Evolutionary conservation across 1,284 basidiomycete species (phyloP).

Genomic region (Ceratobasidium sp.): DNA sequence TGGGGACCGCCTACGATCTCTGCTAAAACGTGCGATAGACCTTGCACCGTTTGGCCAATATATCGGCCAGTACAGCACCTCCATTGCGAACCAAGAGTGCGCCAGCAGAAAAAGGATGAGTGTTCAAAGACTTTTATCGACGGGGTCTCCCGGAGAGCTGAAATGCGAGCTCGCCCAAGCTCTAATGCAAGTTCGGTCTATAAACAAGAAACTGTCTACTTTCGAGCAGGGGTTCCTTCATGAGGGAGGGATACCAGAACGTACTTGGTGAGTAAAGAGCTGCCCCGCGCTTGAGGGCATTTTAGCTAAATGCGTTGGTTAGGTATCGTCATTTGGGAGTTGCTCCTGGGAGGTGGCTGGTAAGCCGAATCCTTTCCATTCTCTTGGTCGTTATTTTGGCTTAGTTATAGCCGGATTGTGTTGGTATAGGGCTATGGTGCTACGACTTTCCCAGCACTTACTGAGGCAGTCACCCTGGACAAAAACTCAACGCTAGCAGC

Average conservation of each 20-base stretch:
- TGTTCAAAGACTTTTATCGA: too few relatives aligned
- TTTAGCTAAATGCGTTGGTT: background rate
- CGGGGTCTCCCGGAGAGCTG: too few relatives aligned
- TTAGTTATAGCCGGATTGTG: background rate
- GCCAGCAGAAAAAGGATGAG: too few relatives aligned
- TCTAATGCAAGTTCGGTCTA: conserved; percentile 58
- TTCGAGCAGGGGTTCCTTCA: conserved; percentile 91
- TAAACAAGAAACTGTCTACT: conserved; percentile 75
- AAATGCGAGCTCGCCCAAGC: conserved; percentile 47
- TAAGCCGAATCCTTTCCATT: background rate
- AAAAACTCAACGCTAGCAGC: conserved; percentile 69
- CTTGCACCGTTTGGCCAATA: too few relatives aligned
- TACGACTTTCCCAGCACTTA: conserved; percentile 84
- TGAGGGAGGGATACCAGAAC: conserved; percentile 77
- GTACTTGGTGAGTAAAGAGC: conserved; percentile 51
- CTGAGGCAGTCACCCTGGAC: conserved; percentile 80
- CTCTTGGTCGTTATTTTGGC: too few relatives aligned
- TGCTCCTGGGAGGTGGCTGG: conserved; percentile 27
- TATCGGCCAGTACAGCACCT: too few relatives aligned
- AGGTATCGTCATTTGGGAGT: conserved; percentile 34
- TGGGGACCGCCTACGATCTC: too few relatives aligned
- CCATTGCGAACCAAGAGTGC: too few relatives aligned
- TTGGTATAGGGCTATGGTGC: conserved; percentile 83
- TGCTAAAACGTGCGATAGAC: too few relatives aligned
- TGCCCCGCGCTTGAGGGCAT: too few relatives aligned